phyloP scores from a whole-genome alignment of 179 eudicot species.

The Spinacia oleracea region DNA sequence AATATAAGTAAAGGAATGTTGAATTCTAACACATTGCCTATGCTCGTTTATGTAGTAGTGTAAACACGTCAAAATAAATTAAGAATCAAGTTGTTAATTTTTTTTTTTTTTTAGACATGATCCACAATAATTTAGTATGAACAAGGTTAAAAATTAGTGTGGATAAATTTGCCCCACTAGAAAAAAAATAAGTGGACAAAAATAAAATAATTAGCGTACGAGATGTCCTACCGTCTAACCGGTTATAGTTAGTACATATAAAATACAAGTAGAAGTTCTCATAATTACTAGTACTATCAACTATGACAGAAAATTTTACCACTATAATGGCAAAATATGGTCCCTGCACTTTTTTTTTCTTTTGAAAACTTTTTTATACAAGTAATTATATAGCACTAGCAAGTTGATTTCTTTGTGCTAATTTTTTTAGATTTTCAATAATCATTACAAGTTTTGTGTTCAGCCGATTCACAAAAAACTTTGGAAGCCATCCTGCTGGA shows the following conservation, averaged over 20 bases:
- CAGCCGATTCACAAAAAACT: conserved; percentile 90
- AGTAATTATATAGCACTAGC: conserved; percentile 38
- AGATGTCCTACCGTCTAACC: too few species aligned
- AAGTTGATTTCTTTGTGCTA: conserved; percentile 59
- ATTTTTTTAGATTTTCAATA: conserved; percentile 78
- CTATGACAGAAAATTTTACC: conserved; percentile 1
- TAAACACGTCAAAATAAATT: too few species aligned
- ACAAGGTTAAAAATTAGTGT: background rate
- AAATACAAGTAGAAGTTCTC: too few species aligned
- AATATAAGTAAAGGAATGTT: too few species aligned
- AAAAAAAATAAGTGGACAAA: background rate
- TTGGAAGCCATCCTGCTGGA: conserved; percentile 98
- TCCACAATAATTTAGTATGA: too few species aligned
- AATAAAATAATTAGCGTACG: background rate
- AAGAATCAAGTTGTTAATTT: too few species aligned
- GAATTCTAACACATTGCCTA: too few species aligned
- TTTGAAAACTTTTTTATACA: conserved; percentile 21
- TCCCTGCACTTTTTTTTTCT: background rate
- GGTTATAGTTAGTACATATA: too few species aligned
- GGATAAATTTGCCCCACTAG: background rate
- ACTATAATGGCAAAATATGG: conserved; percentile 23
- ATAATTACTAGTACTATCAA: too few species aligned
- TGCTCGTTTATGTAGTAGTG: too few species aligned
- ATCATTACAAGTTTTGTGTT: conserved; percentile 90
- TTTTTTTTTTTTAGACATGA: too few species aligned